A percentile compares a stretch with the other conserved stretches of the same genome.
phyloP scores from a whole-genome alignment of 192 early-diverging fungal genomes.

The Umbelopsis sp. region DNA sequence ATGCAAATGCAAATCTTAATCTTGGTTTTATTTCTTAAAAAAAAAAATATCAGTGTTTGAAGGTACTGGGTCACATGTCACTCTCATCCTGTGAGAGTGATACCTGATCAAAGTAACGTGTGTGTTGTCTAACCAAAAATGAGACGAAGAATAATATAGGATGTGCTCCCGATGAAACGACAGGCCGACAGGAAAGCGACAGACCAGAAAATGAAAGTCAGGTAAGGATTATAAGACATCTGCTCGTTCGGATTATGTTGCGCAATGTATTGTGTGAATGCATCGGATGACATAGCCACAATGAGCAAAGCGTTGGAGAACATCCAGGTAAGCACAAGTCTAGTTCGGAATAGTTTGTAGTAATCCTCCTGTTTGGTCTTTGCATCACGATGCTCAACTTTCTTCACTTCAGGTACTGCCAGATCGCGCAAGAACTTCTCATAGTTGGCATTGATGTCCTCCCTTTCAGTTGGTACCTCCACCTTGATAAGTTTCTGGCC shows the following conservation, averaged over 20 bases:
- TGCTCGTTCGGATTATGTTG: conserved; percentile 21
- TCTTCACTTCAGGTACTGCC: conserved; percentile 40
- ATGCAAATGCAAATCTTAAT: conserved; percentile 14
- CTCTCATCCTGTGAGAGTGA: conserved; percentile 9
- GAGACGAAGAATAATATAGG: conserved; percentile 67
- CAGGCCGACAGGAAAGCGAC: conserved; percentile 72
- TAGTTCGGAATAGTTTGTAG: conserved; percentile 87
- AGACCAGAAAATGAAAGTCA: conserved; percentile 89
- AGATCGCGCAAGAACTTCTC: conserved; percentile 67
- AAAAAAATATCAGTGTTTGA: not conserved
- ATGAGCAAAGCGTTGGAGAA: conserved; percentile 79
- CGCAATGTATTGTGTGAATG: conserved; percentile 38
- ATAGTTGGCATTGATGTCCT: conserved; percentile 81
- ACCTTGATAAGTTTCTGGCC: conserved; percentile 69
- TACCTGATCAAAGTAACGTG: not conserved
- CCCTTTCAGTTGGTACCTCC: conserved; percentile 69
- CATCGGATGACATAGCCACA: conserved; percentile 64
- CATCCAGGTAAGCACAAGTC: conserved; percentile 83
- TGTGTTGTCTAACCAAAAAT: conserved; percentile 57
- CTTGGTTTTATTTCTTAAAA: not conserved
- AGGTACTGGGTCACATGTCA: not conserved
- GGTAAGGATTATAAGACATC: conserved; percentile 60
- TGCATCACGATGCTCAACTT: conserved; percentile 68
- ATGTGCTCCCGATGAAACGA: conserved; percentile 74
- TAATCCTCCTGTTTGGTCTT: conserved; percentile 85